These are phyloP conservation scores for Hygrophila difformis DNA, from an alignment of 257 asterid genomes.

Conservation along the genomic window DNA sequence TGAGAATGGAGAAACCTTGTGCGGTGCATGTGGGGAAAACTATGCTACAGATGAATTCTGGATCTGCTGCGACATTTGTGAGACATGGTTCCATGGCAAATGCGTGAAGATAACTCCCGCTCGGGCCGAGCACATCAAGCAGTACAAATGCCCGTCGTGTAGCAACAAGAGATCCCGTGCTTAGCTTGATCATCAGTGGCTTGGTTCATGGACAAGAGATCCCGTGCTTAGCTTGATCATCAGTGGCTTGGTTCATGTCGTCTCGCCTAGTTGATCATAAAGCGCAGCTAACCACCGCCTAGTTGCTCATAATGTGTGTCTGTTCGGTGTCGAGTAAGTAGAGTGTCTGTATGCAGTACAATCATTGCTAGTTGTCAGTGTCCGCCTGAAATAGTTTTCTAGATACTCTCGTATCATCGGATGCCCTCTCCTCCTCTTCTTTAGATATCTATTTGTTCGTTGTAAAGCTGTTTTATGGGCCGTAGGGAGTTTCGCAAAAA, in stretches of 20 bases:
- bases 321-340: slow-evolving; percentile 6
- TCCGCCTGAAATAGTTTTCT: too few species aligned
- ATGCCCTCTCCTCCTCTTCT: slow-evolving; percentile 1
- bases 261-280: too few species aligned
- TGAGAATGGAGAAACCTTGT: slow-evolving; percentile 56
- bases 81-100: slow-evolving; percentile 83
- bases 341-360: slow-evolving; percentile 13
- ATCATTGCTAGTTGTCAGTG: neutral
- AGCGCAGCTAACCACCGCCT: slow-evolving; percentile 8
- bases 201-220: too few species aligned
- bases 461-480: slow-evolving; percentile 13
- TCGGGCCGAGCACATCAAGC: slow-evolving; percentile 75
- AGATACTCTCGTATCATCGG: neutral
- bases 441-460: slow-evolving; percentile 15
- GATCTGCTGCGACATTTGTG: slow-evolving; percentile 75
- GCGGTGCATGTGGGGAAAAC: slow-evolving; percentile 71
- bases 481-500: slow-evolving; percentile 3
- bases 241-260: too few species aligned
- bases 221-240: too few species aligned
- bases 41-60: slow-evolving; percentile 61
- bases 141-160: slow-evolving; percentile 83
- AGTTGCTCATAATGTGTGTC: neutral
- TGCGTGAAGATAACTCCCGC: slow-evolving; percentile 86
- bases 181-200: too few species aligned
- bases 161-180: slow-evolving; percentile 58